Conservation (phyloP, 176 grass and related monocot species). For the Carex pumila region DNA sequence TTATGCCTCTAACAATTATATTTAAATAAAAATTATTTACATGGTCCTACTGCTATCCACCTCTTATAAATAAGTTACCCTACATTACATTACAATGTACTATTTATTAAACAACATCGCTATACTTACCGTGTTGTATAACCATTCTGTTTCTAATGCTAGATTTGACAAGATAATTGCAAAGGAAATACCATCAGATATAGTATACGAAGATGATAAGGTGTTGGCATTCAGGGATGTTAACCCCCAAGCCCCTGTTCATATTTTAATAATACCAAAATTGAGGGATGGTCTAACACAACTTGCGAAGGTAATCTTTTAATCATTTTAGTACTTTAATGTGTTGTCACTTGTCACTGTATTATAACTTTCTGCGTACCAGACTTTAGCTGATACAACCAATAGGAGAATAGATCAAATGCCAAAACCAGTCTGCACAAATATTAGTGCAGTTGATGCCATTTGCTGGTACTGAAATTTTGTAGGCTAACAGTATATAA, state of each 20-base stretch:
- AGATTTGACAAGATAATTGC: constrained; percentile 98
- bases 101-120: no score
- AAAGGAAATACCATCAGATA: constrained; percentile 69
- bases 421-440: not conserved
- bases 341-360: not conserved
- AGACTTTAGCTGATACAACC: not conserved
- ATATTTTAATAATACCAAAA: constrained; percentile 82
- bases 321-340: not conserved
- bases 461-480: not conserved
- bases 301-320: constrained; percentile 46
- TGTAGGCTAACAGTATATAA: not conserved
- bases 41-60: no score
- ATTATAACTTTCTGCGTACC: not conserved
- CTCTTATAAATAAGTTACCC: no score
- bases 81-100: no score
- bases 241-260: constrained; percentile 84
- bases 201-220: constrained; percentile 90
- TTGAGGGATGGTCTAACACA: constrained; percentile 64
- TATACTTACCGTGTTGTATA: not conserved
- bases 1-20: no score
- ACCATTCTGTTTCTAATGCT: constrained; percentile 4
- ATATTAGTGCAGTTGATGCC: not conserved
- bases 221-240: constrained; percentile 86
- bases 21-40: no score
- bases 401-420: not conserved